phyloP scores from a whole-genome alignment of 2,329 filamentous ascomycete species.

The Nothophoma quercina region DNA sequence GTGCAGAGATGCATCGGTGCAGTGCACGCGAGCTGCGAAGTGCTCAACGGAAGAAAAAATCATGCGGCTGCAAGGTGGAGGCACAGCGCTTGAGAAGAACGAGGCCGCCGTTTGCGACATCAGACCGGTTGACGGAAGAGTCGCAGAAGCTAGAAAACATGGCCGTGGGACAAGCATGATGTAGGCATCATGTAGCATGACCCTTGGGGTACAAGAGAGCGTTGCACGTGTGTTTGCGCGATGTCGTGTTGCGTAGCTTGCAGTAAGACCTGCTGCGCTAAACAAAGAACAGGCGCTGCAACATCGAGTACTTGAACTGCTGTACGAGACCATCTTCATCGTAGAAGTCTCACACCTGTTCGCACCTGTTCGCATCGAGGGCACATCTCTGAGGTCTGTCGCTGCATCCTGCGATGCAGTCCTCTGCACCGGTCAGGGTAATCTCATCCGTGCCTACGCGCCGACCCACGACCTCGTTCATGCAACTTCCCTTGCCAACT shows the following conservation, averaged over 20 bases:
- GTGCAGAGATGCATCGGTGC: conserved; percentile 29
- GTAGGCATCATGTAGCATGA: conserved; percentile 11
- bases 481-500: conserved; percentile 27
- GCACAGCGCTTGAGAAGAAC: conserved; percentile 36
- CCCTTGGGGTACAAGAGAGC: conserved; percentile 8
- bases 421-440: conserved; percentile 10
- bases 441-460: conserved; percentile 32
- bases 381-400: not conserved
- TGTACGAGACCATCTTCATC: conserved; percentile 5
- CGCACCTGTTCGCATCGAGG: conserved; percentile 8
- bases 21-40: conserved; percentile 15
- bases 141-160: conserved; percentile 11
- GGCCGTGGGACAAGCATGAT: conserved; percentile 4
- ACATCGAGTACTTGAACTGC: conserved; percentile 13
- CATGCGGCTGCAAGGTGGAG: conserved; percentile 24
- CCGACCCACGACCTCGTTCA: conserved; percentile 31
- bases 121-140: not conserved
- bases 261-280: conserved; percentile 11
- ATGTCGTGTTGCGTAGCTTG: conserved; percentile 10
- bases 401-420: conserved; percentile 4
- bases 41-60: conserved; percentile 24
- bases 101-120: conserved; percentile 10
- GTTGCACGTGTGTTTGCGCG: conserved; percentile 14
- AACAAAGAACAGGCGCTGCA: conserved; percentile 3
- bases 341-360: conserved; percentile 6